Percentiles rank a stretch among this genome's conserved stretches.
Conservation (phyloP, 2,329 filamentous ascomycete genomes). For the Arthrobotrys iridis region DNA sequence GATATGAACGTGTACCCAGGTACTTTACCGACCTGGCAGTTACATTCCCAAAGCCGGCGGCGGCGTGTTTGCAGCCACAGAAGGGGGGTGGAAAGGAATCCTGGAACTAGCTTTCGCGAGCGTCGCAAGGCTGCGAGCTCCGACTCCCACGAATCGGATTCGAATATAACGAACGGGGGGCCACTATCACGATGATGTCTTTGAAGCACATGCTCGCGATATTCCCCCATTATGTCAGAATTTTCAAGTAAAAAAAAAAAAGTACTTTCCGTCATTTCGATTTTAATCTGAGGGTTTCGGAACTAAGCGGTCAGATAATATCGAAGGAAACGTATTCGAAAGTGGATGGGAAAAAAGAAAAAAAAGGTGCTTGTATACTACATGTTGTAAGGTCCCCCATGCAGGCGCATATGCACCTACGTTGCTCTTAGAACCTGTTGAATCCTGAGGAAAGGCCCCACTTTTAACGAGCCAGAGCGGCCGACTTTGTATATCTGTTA, state of each 20-base stretch:
- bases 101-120: constrained; percentile 14
- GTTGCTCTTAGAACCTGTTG: constrained; percentile 32
- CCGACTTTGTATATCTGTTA: constrained; percentile 15
- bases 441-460: constrained; percentile 18
- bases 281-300: background rate
- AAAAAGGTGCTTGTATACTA: background rate
- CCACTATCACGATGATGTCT: constrained; percentile 16
- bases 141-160: constrained; percentile 10
- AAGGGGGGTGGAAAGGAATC: constrained; percentile 1
- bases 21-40: constrained; percentile 12
- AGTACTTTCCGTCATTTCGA: background rate
- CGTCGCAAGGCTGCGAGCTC: constrained; percentile 13
- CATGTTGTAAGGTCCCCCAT: constrained; percentile 1
- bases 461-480: background rate
- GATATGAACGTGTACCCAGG: background rate
- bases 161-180: background rate
- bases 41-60: constrained; percentile 19
- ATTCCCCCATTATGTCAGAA: background rate
- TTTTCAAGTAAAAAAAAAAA: background rate
- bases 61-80: constrained; percentile 18
- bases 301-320: background rate
- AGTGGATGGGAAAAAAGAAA: background rate
- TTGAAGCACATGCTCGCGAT: constrained; percentile 29
- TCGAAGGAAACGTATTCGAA: background rate
- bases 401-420: constrained; percentile 31